Evolutionary conservation across 2,329 filamentous ascomycete genomes (phyloP).

Genomic region (Albifimbria verrucaria): DNA sequence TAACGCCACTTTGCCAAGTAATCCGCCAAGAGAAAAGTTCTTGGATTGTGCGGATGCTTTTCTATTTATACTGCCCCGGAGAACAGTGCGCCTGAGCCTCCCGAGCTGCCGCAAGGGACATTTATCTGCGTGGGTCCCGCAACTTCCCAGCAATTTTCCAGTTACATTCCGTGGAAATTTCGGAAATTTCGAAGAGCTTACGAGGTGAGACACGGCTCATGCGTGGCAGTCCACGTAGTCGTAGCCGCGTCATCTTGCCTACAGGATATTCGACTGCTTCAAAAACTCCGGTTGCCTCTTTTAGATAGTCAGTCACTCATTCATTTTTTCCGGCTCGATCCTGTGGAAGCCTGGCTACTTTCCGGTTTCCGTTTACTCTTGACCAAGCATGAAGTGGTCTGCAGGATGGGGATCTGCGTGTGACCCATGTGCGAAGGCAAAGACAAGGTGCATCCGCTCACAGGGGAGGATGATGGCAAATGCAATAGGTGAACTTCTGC

Average conservation of each 20-base stretch:
- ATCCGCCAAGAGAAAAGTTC: too few relatives aligned
- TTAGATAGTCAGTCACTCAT: background rate
- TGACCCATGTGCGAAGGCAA: slow-evolving; percentile 10
- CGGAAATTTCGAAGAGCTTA: background rate
- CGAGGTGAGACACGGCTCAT: background rate
- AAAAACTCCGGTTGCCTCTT: background rate
- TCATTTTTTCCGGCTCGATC: background rate
- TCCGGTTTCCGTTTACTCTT: background rate
- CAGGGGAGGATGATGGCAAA: slow-evolving; percentile 2
- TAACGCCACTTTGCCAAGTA: too few relatives aligned
- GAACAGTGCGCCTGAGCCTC: too few relatives aligned
- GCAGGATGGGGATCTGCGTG: slow-evolving; percentile 9
- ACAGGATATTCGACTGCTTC: background rate
- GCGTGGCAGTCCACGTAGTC: background rate
- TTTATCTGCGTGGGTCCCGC: too few relatives aligned
- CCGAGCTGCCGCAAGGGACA: too few relatives aligned
- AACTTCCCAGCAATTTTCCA: too few relatives aligned
- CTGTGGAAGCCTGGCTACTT: background rate
- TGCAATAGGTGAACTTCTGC: slow-evolving; percentile 8
- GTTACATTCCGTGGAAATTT: too few relatives aligned
- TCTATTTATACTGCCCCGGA: too few relatives aligned
- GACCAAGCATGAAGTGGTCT: slow-evolving; percentile 1
- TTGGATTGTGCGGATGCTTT: too few relatives aligned
- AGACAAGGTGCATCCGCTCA: slow-evolving; percentile 11
- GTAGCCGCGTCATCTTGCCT: background rate